Conservation (phyloP, 2,329 filamentous ascomycete species). For the Colletotrichum gigasporum region DNA sequence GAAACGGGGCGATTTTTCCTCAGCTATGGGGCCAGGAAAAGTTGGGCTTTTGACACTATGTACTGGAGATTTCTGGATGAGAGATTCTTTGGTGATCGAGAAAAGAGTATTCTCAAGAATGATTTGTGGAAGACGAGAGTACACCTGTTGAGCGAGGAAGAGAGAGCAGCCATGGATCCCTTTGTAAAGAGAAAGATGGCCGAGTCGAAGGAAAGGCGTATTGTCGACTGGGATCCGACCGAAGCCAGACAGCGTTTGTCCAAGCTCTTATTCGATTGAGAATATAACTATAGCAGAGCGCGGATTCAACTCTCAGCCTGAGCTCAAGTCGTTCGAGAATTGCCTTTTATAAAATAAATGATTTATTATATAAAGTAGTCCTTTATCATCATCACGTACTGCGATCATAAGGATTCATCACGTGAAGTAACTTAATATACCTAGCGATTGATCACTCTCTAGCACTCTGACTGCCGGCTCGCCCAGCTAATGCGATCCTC, state of each 20-base stretch:
- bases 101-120: slow-evolving; percentile 16
- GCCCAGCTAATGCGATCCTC: too few relatives aligned
- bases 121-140: slow-evolving; percentile 32
- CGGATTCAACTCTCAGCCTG: too few relatives aligned
- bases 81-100: slow-evolving; percentile 39
- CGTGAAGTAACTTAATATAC: not conserved
- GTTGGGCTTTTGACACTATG: slow-evolving; percentile 48
- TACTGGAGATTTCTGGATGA: slow-evolving; percentile 49
- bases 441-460: too few relatives aligned
- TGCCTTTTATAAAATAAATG: too few relatives aligned
- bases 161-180: slow-evolving; percentile 36
- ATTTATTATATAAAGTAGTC: too few relatives aligned
- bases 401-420: too few relatives aligned
- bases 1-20: slow-evolving; percentile 43
- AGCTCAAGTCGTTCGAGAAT: too few relatives aligned
- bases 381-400: too few relatives aligned
- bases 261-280: too few relatives aligned
- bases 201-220: slow-evolving; percentile 23
- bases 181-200: slow-evolving; percentile 37
- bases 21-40: slow-evolving; percentile 47
- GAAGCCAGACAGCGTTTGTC: slow-evolving; percentile 2
- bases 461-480: too few relatives aligned
- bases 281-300: too few relatives aligned
- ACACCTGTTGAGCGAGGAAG: slow-evolving; percentile 33
- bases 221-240: slow-evolving; percentile 33